phyloP scores from a whole-genome alignment of 1,139 yeast species.

The Pichia sp. region DNA sequence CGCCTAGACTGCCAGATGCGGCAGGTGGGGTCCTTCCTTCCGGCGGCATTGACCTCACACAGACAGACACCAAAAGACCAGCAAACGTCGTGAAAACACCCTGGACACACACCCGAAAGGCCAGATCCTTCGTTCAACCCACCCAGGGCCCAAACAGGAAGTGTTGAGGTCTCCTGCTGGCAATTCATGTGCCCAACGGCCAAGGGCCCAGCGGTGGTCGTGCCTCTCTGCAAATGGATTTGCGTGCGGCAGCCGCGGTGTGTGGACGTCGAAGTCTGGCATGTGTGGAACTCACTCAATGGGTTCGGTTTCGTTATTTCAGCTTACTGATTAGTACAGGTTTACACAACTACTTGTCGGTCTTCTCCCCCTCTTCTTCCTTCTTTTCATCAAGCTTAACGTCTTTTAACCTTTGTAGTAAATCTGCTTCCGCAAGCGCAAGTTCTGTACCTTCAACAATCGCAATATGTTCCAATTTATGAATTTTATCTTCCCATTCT shows the following conservation, averaged over 20 bases:
- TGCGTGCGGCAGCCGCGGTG: neutral
- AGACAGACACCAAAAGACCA: neutral
- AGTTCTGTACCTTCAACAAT: slow-evolving; percentile 78
- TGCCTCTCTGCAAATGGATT: neutral
- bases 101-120: no score
- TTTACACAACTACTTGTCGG: neutral
- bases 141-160: neutral
- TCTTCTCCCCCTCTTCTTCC: neutral
- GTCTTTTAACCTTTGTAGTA: neutral
- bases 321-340: no score
- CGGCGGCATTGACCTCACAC: neutral
- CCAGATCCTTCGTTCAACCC: neutral
- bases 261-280: neutral
- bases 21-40: neutral
- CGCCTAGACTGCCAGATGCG: neutral
- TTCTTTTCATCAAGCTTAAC: neutral
- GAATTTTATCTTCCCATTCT: slow-evolving; percentile 78
- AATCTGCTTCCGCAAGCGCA: slow-evolving; percentile 32
- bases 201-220: neutral
- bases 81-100: neutral
- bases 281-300: no score
- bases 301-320: no score
- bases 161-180: neutral
- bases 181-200: neutral
- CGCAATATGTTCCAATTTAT: slow-evolving; percentile 75